Conservation (phyloP, 106 monocot species). For the Cymbidium sinense region DNA sequence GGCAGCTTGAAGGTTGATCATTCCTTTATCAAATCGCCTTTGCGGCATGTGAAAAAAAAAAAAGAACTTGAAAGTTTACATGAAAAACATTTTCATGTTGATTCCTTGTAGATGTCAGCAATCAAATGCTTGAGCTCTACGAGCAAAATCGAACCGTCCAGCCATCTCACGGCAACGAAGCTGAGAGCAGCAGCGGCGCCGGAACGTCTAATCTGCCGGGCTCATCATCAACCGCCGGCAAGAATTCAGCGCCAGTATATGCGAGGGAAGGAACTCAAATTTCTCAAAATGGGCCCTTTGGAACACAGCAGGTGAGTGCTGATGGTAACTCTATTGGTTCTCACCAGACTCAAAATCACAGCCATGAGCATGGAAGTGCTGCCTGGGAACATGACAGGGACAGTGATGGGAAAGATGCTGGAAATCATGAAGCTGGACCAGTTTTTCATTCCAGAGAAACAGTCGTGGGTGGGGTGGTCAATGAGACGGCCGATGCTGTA, state of each 20-base stretch:
- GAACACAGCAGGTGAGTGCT: neutral
- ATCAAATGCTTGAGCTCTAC: slow-evolving; percentile 72
- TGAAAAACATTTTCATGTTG: slow-evolving; percentile 6
- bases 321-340: neutral
- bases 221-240: slow-evolving; percentile 12
- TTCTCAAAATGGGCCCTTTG: neutral
- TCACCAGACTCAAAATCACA: slow-evolving; percentile 7
- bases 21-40: neutral
- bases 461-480: neutral
- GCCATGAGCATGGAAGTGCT: slow-evolving; percentile 11
- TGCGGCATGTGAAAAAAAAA: neutral
- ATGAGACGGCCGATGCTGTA: slow-evolving; percentile 8
- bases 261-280: slow-evolving; percentile 6
- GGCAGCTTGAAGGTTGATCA: slow-evolving; percentile 56
- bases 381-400: slow-evolving; percentile 13
- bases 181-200: slow-evolving; percentile 33
- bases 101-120: slow-evolving; percentile 59
- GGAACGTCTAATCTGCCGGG: slow-evolving; percentile 17
- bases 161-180: slow-evolving; percentile 36
- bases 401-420: slow-evolving; percentile 3
- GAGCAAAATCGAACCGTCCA: slow-evolving; percentile 46
- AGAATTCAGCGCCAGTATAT: slow-evolving; percentile 13
- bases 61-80: too few species aligned
- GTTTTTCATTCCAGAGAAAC: neutral
- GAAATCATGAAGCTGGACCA: slow-evolving; percentile 9